Percentiles rank a stretch among this genome's conserved stretches.
Conservation (phyloP, 2,329 filamentous ascomycete species). For the Cordyceps tenuipes region DNA sequence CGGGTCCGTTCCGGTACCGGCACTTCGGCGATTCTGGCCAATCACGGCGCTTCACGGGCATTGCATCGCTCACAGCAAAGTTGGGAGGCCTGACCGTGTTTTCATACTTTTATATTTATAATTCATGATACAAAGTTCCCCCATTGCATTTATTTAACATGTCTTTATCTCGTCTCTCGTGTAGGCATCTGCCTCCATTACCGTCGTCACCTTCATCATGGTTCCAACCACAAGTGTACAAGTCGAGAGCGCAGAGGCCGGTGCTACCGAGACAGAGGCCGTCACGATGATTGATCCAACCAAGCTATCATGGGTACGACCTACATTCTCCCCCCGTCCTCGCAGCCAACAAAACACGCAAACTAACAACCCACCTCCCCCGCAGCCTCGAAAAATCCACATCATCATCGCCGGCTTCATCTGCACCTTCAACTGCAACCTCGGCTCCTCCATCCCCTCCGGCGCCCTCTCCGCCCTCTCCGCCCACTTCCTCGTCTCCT, state of each 20-base stretch:
- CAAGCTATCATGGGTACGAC: slow-evolving; percentile 22
- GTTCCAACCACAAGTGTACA: not conserved
- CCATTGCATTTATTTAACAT: not conserved
- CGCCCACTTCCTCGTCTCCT: slow-evolving; percentile 20
- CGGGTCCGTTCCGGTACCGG: not conserved
- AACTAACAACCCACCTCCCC: not conserved
- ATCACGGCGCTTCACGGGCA: slow-evolving; percentile 1
- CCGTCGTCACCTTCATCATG: not conserved
- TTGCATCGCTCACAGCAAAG: not conserved
- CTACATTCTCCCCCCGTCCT: not conserved
- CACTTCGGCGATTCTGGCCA: slow-evolving; percentile 10
- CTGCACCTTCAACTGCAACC: slow-evolving; percentile 29
- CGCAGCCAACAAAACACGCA: not conserved
- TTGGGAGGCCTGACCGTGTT: not conserved
- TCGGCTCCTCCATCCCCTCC: slow-evolving; percentile 28
- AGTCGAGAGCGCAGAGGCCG: slow-evolving; percentile 14
- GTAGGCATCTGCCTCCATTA: not conserved
- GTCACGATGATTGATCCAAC: slow-evolving; percentile 16
- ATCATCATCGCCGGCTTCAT: slow-evolving; percentile 28
- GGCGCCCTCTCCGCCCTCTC: slow-evolving; percentile 28
- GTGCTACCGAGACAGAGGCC: not conserved
- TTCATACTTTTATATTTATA: not conserved
- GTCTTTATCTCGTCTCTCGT: not conserved
- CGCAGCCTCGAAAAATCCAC: slow-evolving; percentile 23
- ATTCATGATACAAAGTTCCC: not conserved